phyloP scores from a whole-genome alignment of 208 protist genomes.

The Wallacemonas sp. region DNA sequence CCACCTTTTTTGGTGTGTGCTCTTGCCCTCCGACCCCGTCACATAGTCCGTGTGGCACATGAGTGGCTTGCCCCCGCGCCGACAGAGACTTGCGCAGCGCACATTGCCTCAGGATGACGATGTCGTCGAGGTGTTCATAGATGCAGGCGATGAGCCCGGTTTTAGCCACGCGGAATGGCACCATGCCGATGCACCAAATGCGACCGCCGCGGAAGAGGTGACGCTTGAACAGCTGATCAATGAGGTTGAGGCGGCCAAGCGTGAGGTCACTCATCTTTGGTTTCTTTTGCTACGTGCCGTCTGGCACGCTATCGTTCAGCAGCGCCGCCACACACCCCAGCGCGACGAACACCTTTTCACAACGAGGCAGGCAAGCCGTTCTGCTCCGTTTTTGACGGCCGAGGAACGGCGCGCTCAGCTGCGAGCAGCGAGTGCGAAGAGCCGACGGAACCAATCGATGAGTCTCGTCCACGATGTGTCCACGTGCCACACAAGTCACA shows the following conservation, averaged over 20 bases:
- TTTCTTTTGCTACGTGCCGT: conserved; percentile 57
- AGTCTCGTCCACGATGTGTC: neutral
- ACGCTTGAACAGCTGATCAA: conserved; percentile 26
- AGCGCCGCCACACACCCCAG: neutral
- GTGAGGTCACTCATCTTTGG: conserved; percentile 39
- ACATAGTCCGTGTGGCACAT: too few species aligned
- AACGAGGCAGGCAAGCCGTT: neutral
- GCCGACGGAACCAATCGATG: neutral
- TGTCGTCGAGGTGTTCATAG: conserved; percentile 6
- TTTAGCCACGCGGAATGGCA: neutral
- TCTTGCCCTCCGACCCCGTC: too few species aligned
- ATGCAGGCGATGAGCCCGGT: neutral
- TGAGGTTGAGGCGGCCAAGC: conserved; percentile 35
- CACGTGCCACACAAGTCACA: neutral
- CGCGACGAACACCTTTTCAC: neutral
- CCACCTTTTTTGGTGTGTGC: too few species aligned
- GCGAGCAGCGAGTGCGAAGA: neutral
- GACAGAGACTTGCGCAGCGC: neutral
- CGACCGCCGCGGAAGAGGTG: neutral
- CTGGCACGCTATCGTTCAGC: conserved; percentile 51
- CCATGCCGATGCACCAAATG: neutral
- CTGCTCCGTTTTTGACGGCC: neutral
- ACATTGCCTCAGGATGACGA: neutral
- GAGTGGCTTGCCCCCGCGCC: neutral
- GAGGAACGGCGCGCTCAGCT: conserved; percentile 12